Percentiles rank a stretch among this genome's conserved stretches.
These are phyloP conservation scores for Lipomyces lipofer DNA, from an alignment of 805 yeast genomes.

Conservation along the genomic window DNA sequence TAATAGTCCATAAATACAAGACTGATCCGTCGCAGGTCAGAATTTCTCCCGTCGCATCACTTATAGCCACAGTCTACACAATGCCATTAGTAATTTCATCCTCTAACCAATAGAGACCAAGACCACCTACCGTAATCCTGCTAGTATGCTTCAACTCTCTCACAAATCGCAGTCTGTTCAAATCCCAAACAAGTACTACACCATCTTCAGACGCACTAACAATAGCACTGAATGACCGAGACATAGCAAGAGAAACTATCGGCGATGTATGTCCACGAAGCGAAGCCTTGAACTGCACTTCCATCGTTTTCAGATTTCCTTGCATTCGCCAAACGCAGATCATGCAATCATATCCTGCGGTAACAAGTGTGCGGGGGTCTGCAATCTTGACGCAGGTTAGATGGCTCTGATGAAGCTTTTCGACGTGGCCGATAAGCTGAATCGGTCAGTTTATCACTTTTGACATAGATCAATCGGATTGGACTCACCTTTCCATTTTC, in stretches of 20 bases:
- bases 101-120: neutral
- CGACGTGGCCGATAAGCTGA: slow-evolving; percentile 29
- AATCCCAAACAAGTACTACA: slow-evolving; percentile 62
- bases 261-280: slow-evolving; percentile 59
- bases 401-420: slow-evolving; percentile 25
- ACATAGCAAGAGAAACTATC: slow-evolving; percentile 50
- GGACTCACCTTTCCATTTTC: slow-evolving; percentile 28
- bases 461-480: too few relatives aligned
- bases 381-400: slow-evolving; percentile 26
- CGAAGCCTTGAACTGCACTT: slow-evolving; percentile 35
- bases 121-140: slow-evolving; percentile 10
- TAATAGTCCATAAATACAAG: slow-evolving; percentile 30
- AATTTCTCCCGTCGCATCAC: slow-evolving; percentile 34
- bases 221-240: slow-evolving; percentile 55
- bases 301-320: slow-evolving; percentile 22
- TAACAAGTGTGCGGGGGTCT: slow-evolving; percentile 30
- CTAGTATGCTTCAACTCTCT: slow-evolving; percentile 38
- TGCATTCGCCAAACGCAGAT: slow-evolving; percentile 45
- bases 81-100: neutral
- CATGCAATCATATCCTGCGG: slow-evolving; percentile 30
- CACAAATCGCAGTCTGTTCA: slow-evolving; percentile 53
- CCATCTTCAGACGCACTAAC: slow-evolving; percentile 60
- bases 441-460: neutral
- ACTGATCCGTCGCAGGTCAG: slow-evolving; percentile 18
- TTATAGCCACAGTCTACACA: slow-evolving; percentile 27